These are phyloP conservation scores for Aspergillus mulundensis DNA, from an alignment of 495 filamentous ascomycete genomes.

Conservation along the genomic window DNA sequence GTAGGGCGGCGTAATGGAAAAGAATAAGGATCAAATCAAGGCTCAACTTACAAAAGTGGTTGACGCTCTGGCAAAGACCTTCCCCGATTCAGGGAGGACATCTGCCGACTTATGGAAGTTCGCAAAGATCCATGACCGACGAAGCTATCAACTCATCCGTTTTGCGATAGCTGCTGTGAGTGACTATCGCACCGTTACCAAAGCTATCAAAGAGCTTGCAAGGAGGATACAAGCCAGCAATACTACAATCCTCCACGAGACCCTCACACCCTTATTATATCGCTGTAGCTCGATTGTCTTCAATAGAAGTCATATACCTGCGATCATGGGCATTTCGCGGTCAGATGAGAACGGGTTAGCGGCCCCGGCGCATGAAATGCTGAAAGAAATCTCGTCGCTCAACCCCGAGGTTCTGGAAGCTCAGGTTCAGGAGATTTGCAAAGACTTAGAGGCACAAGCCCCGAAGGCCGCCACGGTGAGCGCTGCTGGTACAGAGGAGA, in stretches of 20 bases:
- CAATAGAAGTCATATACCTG: conserved; percentile 88
- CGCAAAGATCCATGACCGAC: conserved; percentile 85
- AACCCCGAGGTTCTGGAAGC: conserved; percentile 88
- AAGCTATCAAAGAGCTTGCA: conserved; percentile 83
- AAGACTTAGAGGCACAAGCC: conserved; percentile 72
- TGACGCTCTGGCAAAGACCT: conserved; percentile 63
- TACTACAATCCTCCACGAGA: conserved; percentile 63
- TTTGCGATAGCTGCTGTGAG: conserved; percentile 82
- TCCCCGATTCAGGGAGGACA: conserved; percentile 67
- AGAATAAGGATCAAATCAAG: conserved; percentile 64
- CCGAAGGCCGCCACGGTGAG: conserved; percentile 63
- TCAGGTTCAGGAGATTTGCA: conserved; percentile 89
- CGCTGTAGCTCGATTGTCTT: conserved; percentile 78
- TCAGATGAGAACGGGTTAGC: conserved; percentile 75
- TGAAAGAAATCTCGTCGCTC: conserved; percentile 85
- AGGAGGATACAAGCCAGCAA: conserved; percentile 71
- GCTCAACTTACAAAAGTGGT: conserved; percentile 62
- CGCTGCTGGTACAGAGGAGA: conserved; percentile 70
- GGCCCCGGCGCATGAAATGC: conserved; percentile 76
- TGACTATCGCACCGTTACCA: conserved; percentile 85
- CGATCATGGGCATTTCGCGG: conserved; percentile 80
- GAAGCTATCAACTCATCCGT: conserved; percentile 82
- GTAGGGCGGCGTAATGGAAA: conserved; percentile 74
- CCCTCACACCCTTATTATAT: conserved; percentile 78
- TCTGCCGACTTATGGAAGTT: conserved; percentile 80